Percentiles rank a stretch among this genome's conserved stretches.
Evolutionary conservation across 768 basidiomycete genomes (phyloP).

Genomic region (Pleurotus pulmonarius): DNA sequence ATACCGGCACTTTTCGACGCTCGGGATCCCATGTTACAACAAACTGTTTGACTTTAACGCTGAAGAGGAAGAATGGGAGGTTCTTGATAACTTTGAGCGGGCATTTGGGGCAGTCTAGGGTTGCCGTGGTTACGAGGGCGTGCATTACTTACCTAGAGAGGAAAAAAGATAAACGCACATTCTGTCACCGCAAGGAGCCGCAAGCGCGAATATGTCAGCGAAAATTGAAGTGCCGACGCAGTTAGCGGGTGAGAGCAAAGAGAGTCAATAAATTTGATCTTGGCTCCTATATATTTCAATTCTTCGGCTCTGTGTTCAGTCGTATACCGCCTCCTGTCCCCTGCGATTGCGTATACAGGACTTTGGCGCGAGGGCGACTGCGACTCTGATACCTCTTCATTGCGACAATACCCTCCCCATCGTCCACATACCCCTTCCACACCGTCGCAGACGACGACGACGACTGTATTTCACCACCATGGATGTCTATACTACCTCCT

Average conservation of each 20-base stretch:
- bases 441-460: not conserved
- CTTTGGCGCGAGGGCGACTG: conserved; percentile 26
- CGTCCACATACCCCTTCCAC: conserved; percentile 29
- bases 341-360: conserved; percentile 22
- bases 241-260: conserved; percentile 12
- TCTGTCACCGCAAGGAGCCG: no score
- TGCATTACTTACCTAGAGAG: no score
- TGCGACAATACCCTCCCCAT: conserved; percentile 50
- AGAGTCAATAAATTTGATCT: conserved; percentile 12
- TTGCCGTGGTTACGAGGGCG: conserved; percentile 6
- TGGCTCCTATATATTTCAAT: conserved; percentile 20
- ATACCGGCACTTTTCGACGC: conserved; percentile 65
- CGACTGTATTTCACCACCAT: conserved; percentile 36
- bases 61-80: conserved; percentile 41
- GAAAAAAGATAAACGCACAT: no score
- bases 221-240: conserved; percentile 25
- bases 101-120: conserved; percentile 12
- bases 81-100: conserved; percentile 13
- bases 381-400: conserved; percentile 46
- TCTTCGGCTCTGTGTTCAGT: conserved; percentile 9
- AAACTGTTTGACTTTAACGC: conserved; percentile 60
- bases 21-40: conserved; percentile 50
- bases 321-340: conserved; percentile 26
- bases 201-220: conserved; percentile 1
- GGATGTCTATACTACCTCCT: conserved; percentile 95